A percentile compares a stretch with the other conserved stretches of the same genome.
phyloP scores from a whole-genome alignment of 257 asterid genomes.

The Solanum chiquidenum region DNA sequence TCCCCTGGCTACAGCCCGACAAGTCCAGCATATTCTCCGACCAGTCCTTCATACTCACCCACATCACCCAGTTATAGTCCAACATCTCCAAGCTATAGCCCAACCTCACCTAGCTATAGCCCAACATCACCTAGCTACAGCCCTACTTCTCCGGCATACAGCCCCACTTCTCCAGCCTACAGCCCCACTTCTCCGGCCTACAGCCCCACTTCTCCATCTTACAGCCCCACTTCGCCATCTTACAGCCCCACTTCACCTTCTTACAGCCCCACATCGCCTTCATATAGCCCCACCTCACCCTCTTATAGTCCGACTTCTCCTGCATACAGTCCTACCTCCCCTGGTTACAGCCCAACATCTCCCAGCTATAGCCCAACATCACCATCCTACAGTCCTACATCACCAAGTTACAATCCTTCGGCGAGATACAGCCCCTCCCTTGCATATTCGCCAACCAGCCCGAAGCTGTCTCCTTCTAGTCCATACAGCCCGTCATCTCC shows the following conservation, averaged over 20 bases:
- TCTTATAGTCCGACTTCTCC: conserved; percentile 85
- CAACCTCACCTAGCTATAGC: conserved; percentile 80
- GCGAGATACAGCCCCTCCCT: conserved; percentile 91
- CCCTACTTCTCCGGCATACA: conserved; percentile 70
- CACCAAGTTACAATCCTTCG: conserved; percentile 76
- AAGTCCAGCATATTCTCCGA: conserved; percentile 89
- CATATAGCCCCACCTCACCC: conserved; percentile 84
- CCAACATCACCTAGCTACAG: conserved; percentile 80
- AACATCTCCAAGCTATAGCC: conserved; percentile 67
- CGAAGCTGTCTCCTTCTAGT: conserved; percentile 77
- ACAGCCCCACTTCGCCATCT: conserved; percentile 77
- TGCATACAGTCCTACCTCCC: conserved; percentile 80
- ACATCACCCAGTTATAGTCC: conserved; percentile 80
- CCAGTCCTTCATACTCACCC: conserved; percentile 84
- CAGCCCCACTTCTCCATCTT: conserved; percentile 84
- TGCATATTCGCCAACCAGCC: conserved; percentile 92
- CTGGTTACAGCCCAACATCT: conserved; percentile 85
- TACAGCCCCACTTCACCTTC: conserved; percentile 89
- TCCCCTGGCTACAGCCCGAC: conserved; percentile 93
- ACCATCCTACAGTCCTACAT: conserved; percentile 69
- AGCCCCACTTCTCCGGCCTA: conserved; percentile 88
- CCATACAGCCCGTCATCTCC: conserved; percentile 98
- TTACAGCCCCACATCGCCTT: conserved; percentile 81
- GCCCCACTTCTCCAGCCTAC: conserved; percentile 77
- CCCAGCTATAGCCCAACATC: conserved; percentile 88